Conservation (phyloP, 495 filamentous ascomycete genomes). For the Aspergillus carlsbadensis region DNA sequence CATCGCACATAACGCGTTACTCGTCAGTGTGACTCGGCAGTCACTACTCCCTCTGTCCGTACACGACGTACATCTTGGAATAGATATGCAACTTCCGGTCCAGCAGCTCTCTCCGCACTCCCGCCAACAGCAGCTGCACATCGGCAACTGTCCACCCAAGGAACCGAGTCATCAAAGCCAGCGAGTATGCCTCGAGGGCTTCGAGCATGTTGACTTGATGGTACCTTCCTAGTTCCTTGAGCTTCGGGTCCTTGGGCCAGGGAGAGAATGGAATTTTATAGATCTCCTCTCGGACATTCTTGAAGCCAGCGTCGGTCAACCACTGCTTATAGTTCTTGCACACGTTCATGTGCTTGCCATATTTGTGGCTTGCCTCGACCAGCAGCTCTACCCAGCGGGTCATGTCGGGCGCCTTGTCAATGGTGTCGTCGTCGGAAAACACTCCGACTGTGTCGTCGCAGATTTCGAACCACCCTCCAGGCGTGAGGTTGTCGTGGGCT, state of each 20-base stretch:
- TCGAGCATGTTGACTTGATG: constrained; percentile 43
- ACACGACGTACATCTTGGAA: constrained; percentile 14
- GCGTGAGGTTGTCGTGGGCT: constrained; percentile 29
- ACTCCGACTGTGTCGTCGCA: constrained; percentile 34
- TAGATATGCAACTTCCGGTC: constrained; percentile 16
- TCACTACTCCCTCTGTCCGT: constrained; percentile 2
- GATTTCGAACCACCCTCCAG: constrained; percentile 43
- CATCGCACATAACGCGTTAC: too few species aligned
- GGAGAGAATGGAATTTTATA: constrained; percentile 24
- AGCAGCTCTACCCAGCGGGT: constrained; percentile 26
- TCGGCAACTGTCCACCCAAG: constrained; percentile 57
- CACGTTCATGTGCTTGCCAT: constrained; percentile 31
- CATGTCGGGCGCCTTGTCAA: constrained; percentile 27
- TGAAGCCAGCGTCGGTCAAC: constrained; percentile 35
- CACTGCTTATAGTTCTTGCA: constrained; percentile 28
- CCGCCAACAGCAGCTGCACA: constrained; percentile 52
- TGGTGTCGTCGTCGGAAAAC: constrained; percentile 34
- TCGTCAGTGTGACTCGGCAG: too few species aligned
- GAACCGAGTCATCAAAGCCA: constrained; percentile 51
- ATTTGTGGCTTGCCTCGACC: constrained; percentile 15
- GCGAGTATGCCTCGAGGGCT: constrained; percentile 41
- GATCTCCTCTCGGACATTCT: constrained; percentile 27
- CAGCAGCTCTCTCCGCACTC: constrained; percentile 53
- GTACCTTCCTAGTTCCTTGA: constrained; percentile 46
- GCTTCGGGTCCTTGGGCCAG: constrained; percentile 32